Evolutionary conservation across 345 rosid species (phyloP).

Genomic region (Barbarea vulgaris): DNA sequence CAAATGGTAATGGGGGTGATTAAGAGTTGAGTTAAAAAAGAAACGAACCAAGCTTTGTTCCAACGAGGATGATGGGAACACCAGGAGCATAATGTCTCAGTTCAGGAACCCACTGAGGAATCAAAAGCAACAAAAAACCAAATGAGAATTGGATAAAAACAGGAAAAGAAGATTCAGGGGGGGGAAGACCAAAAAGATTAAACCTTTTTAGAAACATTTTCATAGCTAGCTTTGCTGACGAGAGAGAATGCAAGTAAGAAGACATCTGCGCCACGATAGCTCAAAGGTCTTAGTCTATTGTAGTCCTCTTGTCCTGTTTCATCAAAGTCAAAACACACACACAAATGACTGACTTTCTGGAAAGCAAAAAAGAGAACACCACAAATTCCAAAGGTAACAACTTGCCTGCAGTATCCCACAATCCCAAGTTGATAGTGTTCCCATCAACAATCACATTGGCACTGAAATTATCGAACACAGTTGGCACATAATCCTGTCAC

Average conservation of each 20-base stretch:
- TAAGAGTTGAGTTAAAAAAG: background rate
- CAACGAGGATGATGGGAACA: conserved; percentile 81
- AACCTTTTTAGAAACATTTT: conserved; percentile 85
- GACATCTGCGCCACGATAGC: conserved; percentile 93
- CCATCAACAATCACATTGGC: conserved; percentile 90
- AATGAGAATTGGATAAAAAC: background rate
- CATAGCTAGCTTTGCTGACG: conserved; percentile 94
- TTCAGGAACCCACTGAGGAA: conserved; percentile 88
- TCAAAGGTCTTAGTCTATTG: conserved; percentile 84
- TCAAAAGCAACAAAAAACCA: conserved; percentile 22
- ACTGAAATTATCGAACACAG: conserved; percentile 84
- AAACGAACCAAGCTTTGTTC: conserved; percentile 53
- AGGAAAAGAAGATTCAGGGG: background rate
- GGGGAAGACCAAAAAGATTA: background rate
- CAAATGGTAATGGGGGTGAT: background rate
- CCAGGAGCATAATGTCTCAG: conserved; percentile 93
- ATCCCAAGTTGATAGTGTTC: conserved; percentile 71
- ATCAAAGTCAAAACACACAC: conserved; percentile 16
- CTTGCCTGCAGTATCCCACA: conserved; percentile 91
- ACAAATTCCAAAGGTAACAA: conserved; percentile 14
- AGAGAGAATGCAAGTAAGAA: conserved; percentile 90
- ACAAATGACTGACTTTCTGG: conserved; percentile 3
- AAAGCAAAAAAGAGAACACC: background rate
- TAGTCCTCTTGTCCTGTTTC: conserved; percentile 91
- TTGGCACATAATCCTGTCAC: conserved; percentile 81